A percentile compares a stretch with the other conserved stretches of the same genome.
Evolutionary conservation across 1,284 basidiomycete species (phyloP).

Genomic region (Porphyrellus sp.): DNA sequence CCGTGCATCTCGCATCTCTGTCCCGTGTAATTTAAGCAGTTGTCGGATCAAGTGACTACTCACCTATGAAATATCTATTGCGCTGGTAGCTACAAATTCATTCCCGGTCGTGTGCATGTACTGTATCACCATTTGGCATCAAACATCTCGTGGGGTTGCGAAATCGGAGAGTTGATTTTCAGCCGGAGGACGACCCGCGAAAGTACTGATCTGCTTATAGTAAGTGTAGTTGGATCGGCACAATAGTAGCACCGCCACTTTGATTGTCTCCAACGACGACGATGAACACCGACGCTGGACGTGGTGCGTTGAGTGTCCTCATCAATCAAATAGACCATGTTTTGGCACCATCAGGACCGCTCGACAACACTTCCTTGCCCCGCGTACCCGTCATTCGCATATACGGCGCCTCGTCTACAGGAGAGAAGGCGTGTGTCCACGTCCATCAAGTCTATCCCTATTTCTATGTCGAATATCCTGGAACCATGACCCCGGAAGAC

Average conservation of each 20-base stretch:
- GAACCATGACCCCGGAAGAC: constrained; percentile 46
- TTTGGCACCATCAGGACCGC: constrained; percentile 51
- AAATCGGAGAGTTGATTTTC: too few relatives aligned
- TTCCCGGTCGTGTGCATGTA: too few relatives aligned
- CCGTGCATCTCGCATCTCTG: too few relatives aligned
- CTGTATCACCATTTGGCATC: too few relatives aligned
- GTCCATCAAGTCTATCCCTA: constrained; percentile 88
- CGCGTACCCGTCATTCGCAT: constrained; percentile 81
- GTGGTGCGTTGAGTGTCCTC: constrained; percentile 45
- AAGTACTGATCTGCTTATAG: too few relatives aligned
- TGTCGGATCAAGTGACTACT: too few relatives aligned
- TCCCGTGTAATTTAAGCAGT: too few relatives aligned
- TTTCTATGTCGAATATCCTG: constrained; percentile 70
- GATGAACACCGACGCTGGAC: neutral
- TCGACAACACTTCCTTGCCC: constrained; percentile 62
- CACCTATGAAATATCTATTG: too few relatives aligned
- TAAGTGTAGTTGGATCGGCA: too few relatives aligned
- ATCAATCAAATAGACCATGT: constrained; percentile 69
- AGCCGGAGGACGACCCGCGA: too few relatives aligned
- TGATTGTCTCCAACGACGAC: neutral
- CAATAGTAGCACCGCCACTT: neutral
- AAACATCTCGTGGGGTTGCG: too few relatives aligned
- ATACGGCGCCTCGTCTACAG: constrained; percentile 79
- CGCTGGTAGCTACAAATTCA: too few relatives aligned
- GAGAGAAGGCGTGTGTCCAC: constrained; percentile 82